Percentiles rank a stretch among this genome's conserved stretches.
These are phyloP conservation scores for Lactarius sanguifluus DNA, from an alignment of 768 basidiomycete species.

Conservation along the genomic window DNA sequence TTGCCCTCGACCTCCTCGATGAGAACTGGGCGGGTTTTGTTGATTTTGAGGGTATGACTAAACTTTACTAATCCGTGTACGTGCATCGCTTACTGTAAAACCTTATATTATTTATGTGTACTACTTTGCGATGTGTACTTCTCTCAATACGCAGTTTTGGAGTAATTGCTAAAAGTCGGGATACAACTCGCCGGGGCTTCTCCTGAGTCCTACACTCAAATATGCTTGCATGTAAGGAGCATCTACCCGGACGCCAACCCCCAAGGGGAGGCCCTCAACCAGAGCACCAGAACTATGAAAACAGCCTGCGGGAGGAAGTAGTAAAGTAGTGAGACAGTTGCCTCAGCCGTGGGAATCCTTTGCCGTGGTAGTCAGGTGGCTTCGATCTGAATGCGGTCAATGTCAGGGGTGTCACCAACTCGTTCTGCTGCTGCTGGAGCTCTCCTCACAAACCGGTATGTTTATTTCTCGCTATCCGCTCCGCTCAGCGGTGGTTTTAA, in stretches of 20 bases:
- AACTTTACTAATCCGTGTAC: not conserved
- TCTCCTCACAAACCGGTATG: not conserved
- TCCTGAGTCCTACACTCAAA: not conserved
- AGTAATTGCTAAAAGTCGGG: not conserved
- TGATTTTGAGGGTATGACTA: not conserved
- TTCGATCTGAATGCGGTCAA: no score
- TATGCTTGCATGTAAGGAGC: not conserved
- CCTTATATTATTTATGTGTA: not conserved
- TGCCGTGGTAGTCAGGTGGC: no score
- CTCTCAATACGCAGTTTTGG: not conserved
- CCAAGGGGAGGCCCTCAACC: no score
- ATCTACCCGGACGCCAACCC: not conserved
- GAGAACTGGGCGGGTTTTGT: not conserved
- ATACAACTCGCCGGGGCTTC: not conserved
- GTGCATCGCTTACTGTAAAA: not conserved
- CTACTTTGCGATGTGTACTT: not conserved
- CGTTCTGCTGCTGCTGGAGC: not conserved
- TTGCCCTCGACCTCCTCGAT: slow-evolving; percentile 2
- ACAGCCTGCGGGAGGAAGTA: no score
- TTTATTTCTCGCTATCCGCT: not conserved
- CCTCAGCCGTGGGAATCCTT: no score
- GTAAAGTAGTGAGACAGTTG: no score
- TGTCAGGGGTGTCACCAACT: not conserved
- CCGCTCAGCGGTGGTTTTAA: not conserved
- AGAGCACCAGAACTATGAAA: no score